Percentiles rank a stretch among this genome's conserved stretches.
These are phyloP conservation scores for Cystobasidium slooffiae DNA, from an alignment of 1,284 basidiomycete genomes.

Conservation along the genomic window DNA sequence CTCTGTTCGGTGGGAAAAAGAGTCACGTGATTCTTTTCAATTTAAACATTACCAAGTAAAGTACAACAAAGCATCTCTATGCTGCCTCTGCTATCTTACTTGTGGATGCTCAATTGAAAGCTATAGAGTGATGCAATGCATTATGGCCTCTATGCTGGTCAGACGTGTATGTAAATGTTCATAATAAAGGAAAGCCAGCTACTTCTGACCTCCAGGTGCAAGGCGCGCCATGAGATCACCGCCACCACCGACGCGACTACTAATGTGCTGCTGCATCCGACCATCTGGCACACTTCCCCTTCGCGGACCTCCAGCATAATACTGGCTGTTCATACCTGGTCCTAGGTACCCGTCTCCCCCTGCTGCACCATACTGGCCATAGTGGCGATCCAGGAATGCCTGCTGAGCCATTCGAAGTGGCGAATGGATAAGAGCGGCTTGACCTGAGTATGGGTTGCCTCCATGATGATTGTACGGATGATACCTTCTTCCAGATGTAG, in stretches of 20 bases:
- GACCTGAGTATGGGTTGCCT: slow-evolving; percentile 5
- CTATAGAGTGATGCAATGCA: too few species aligned
- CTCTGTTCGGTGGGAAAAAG: neutral
- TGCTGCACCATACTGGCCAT: slow-evolving; percentile 21
- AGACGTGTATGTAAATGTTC: neutral
- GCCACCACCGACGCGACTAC: slow-evolving; percentile 16
- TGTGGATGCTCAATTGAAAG: neutral
- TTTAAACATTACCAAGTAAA: neutral
- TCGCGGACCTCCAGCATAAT: slow-evolving; percentile 2
- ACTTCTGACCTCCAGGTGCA: neutral
- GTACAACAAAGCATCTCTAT: neutral
- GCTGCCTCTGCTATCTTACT: neutral
- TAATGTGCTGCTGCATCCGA: neutral
- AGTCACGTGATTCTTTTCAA: slow-evolving; percentile 8
- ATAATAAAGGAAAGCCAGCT: neutral
- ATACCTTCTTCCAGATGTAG: slow-evolving; percentile 2
- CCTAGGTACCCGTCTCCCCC: neutral
- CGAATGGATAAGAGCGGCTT: slow-evolving; percentile 11
- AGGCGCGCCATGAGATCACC: slow-evolving; percentile 6
- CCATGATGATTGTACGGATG: slow-evolving; percentile 1
- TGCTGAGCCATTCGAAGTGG: slow-evolving; percentile 36
- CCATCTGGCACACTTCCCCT: slow-evolving; percentile 1
- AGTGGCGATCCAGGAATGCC: slow-evolving; percentile 33
- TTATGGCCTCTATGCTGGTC: neutral
- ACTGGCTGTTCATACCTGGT: neutral